Evolutionary conservation across 2,329 filamentous ascomycete species (phyloP), one percentile per base, ranked within the genome.

Genomic region (Xylariales sp.): DNA sequence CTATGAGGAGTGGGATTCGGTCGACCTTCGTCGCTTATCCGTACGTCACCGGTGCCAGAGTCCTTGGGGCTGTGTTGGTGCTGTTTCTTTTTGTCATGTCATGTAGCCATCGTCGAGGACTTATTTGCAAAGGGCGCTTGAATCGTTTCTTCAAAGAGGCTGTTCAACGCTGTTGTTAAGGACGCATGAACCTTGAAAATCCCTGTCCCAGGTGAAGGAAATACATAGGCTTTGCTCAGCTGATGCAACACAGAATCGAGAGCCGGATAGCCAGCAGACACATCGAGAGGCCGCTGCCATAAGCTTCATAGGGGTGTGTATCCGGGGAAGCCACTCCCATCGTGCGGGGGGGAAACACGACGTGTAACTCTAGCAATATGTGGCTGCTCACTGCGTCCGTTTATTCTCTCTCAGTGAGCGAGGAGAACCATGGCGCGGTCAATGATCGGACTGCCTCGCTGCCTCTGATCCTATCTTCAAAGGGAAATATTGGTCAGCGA

Each of bases 251-350:
- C n/a, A 23, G 1, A 9, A 23, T 39, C 34, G 30, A 52, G 48
- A n/a, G n/a, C n/a, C 30, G 3, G 18, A 30, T 7, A 23, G 23
- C 23, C 23, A 23, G 23, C 23, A n/a, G 7, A 43, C 9, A 41
- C 12, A 16, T 14, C 3, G 8, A 10, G 9, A 30, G n/a, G 18
- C 34, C 3, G 16, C 16, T 1, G 30, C 5, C 16, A n/a, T 56
- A 65, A 41, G n/a, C 48, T 12, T 54, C 39, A 23, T 43, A 6
- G 7, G 28, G 32, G 8, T 23, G 41, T 14, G 7, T 16, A 5
- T 49, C 2, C 5, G 4, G 12, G 48, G n/a, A 41, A 34, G 14
- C 34, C 43, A 43, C 36, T 60, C 39, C 55, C 50, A 60, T 60
- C 5, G 14, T 6, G 18, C 12, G 23, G 23, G 28, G 43, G 7